A percentile compares a stretch with the other conserved stretches of the same genome.
Evolutionary conservation across 1,139 yeast species (phyloP).

Genomic region (Taphrina communis): DNA sequence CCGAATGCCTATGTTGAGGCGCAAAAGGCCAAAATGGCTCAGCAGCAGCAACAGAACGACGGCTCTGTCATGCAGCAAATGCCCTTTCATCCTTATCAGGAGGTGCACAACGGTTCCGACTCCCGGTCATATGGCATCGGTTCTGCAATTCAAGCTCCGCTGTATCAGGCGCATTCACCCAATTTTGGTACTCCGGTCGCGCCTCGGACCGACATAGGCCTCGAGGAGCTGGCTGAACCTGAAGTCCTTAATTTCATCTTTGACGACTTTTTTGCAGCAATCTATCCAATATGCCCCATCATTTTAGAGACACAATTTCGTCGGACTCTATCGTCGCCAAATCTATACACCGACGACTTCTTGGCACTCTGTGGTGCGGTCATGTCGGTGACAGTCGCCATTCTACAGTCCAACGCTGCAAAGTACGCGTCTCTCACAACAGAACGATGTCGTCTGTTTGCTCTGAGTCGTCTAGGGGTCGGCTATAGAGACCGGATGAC

Average conservation of each 20-base stretch:
- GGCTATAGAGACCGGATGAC: slow-evolving; percentile 19
- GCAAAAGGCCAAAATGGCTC: slow-evolving; percentile 18
- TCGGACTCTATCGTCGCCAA: slow-evolving; percentile 4
- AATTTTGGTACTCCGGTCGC: slow-evolving; percentile 8
- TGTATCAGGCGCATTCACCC: slow-evolving; percentile 1
- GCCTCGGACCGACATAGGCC: slow-evolving; percentile 4
- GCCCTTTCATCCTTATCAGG: slow-evolving; percentile 1
- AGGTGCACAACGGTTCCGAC: neutral
- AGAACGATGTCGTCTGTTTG: neutral
- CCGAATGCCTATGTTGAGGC: slow-evolving; percentile 35
- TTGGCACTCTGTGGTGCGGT: slow-evolving; percentile 23
- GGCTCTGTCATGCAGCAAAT: neutral
- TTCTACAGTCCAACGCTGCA: neutral
- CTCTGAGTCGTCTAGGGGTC: slow-evolving; percentile 2
- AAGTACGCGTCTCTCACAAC: slow-evolving; percentile 6
- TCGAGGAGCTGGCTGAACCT: slow-evolving; percentile 10
- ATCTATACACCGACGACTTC: slow-evolving; percentile 14
- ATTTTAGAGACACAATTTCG: slow-evolving; percentile 25
- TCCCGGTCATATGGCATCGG: neutral
- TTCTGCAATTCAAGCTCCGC: neutral
- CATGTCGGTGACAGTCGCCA: slow-evolving; percentile 16
- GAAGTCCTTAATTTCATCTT: slow-evolving; percentile 16
- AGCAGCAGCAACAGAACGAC: slow-evolving; percentile 13
- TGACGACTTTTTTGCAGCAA: slow-evolving; percentile 12
- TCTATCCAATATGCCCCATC: slow-evolving; percentile 22